These are phyloP conservation scores for Hermanozyma aechmeae DNA, from an alignment of 805 yeast species.

Conservation along the genomic window DNA sequence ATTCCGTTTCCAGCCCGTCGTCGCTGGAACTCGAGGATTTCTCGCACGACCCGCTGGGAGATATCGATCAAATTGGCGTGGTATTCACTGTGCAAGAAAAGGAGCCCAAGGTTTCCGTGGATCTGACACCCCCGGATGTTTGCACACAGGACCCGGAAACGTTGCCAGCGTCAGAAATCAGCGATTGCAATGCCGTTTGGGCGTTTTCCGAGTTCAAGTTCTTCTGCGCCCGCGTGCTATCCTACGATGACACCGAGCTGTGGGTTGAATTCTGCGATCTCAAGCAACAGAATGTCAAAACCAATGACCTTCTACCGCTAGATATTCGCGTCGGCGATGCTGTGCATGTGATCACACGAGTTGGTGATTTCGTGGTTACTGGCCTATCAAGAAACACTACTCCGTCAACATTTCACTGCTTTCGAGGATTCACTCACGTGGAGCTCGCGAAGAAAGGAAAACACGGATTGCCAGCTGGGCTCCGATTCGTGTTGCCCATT, in stretches of 20 bases:
- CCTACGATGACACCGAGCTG: too few relatives aligned
- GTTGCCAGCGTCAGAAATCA: too few relatives aligned
- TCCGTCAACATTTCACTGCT: conserved; percentile 31
- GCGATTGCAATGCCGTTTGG: conserved; percentile 47
- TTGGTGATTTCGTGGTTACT: conserved; percentile 29
- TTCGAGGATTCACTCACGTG: conserved; percentile 53
- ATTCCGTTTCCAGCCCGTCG: too few relatives aligned
- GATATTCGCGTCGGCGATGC: conserved; percentile 52
- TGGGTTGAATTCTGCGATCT: conserved; percentile 30
- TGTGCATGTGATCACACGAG: conserved; percentile 26
- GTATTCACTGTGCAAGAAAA: too few relatives aligned
- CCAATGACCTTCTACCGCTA: conserved; percentile 32
- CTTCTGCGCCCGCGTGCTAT: too few relatives aligned
- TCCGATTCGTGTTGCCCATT: conserved; percentile 15
- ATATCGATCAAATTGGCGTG: too few relatives aligned
- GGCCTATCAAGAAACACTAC: conserved; percentile 28
- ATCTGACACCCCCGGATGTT: too few relatives aligned
- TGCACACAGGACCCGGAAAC: too few relatives aligned
- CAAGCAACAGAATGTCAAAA: conserved; percentile 16
- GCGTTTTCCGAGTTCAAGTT: conserved; percentile 38
- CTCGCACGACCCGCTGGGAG: too few relatives aligned
- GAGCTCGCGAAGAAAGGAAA: conserved; percentile 17
- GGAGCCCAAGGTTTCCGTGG: too few relatives aligned
- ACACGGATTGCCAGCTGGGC: conserved; percentile 8
- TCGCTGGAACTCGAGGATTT: conserved; percentile 16